Conservation (phyloP, 1,284 basidiomycete species). For the Bjerkandera adusta region DNA sequence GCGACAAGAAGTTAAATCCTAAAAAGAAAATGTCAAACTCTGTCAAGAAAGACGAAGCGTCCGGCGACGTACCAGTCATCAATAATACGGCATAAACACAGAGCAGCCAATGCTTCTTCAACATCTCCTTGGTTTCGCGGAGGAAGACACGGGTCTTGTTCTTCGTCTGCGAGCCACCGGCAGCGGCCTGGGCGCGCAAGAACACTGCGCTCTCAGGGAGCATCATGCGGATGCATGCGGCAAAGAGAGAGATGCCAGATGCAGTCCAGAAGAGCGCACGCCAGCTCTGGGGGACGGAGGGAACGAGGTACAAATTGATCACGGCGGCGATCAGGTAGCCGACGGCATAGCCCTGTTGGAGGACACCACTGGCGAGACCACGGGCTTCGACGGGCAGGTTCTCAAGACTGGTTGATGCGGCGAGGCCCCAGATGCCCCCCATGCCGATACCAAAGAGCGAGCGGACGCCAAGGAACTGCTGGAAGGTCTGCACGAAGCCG, state of each 20-base stretch:
- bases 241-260: conserved; percentile 71
- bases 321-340: conserved; percentile 52
- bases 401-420: conserved; percentile 79
- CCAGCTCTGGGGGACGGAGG: conserved; percentile 50
- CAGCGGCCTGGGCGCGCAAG: conserved; percentile 53
- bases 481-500: conserved; percentile 69
- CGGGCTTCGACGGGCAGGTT: conserved; percentile 86
- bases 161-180: conserved; percentile 37
- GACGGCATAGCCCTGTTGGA: conserved; percentile 70
- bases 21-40: conserved; percentile 9
- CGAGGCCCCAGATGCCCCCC: conserved; percentile 84
- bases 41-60: too few species aligned
- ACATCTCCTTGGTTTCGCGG: conserved; percentile 69
- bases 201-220: conserved; percentile 87
- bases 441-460: conserved; percentile 86
- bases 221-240: conserved; percentile 67
- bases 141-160: conserved; percentile 75
- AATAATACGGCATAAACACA: conserved; percentile 83
- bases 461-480: conserved; percentile 69
- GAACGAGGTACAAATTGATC: conserved; percentile 77
- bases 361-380: conserved; percentile 82
- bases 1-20: conserved; percentile 93
- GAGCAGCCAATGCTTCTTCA: conserved; percentile 82
- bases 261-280: conserved; percentile 67
- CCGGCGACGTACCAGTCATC: conserved; percentile 69